Conservation (phyloP, 192 early-diverging fungal genomes). For the Rhizophagus prolifer region DNA sequence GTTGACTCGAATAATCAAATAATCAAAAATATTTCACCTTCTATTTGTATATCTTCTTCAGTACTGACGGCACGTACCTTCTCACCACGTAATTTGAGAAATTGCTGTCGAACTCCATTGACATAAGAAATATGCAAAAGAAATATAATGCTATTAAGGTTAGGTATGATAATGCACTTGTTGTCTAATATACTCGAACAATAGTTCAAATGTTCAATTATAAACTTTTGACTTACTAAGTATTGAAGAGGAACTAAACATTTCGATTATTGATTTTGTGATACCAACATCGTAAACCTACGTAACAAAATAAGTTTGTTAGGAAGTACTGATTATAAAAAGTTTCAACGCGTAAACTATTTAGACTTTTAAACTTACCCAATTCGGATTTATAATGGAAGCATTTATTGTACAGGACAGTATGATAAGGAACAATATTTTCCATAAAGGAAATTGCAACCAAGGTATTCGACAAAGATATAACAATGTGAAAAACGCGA, state of each 20-base stretch:
- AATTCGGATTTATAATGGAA: constrained; percentile 11
- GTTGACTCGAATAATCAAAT: background rate
- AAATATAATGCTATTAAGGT: background rate
- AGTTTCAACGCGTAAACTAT: background rate
- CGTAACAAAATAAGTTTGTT: background rate
- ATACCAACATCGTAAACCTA: constrained; percentile 14
- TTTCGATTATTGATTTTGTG: background rate
- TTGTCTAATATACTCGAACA: background rate
- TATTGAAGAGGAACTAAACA: background rate
- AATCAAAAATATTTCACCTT: constrained; percentile 9
- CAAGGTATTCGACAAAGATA: constrained; percentile 24
- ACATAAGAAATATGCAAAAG: background rate
- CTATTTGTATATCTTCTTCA: constrained; percentile 22
- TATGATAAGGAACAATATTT: background rate
- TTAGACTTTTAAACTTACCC: constrained; percentile 6
- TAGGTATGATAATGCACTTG: background rate
- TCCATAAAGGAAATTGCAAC: background rate
- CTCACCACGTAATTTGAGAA: constrained; percentile 2
- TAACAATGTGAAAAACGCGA: background rate
- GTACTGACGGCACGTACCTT: constrained; percentile 28
- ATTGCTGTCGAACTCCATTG: constrained; percentile 21
- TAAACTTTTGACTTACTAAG: constrained; percentile 17
- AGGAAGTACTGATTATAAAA: background rate
- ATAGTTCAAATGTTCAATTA: background rate
- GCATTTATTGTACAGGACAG: background rate